phyloP scores from a whole-genome alignment of 2,329 filamentous ascomycete genomes.

The Aspergillus melleus region DNA sequence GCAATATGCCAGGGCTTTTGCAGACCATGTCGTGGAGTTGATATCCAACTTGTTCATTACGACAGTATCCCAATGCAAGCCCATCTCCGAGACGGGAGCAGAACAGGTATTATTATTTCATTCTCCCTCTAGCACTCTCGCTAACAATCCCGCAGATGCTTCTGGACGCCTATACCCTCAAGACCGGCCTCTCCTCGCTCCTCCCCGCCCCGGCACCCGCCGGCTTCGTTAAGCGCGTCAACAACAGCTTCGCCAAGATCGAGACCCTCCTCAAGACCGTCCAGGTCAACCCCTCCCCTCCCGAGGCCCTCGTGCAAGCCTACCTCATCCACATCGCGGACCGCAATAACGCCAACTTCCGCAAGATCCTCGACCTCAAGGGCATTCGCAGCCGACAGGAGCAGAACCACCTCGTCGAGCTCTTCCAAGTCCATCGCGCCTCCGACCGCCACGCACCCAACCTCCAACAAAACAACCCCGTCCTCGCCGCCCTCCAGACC shows the following conservation, averaged over 20 bases:
- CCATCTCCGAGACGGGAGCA: constrained; percentile 89
- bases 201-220: constrained; percentile 58
- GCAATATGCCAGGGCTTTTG: constrained; percentile 92
- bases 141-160: constrained; percentile 66
- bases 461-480: constrained; percentile 67
- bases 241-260: constrained; percentile 78
- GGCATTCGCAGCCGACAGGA: constrained; percentile 80
- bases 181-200: constrained; percentile 51
- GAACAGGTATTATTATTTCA: constrained; percentile 66
- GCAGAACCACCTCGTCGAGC: constrained; percentile 77
- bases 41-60: constrained; percentile 75
- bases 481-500: constrained; percentile 64
- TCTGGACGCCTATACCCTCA: constrained; percentile 78
- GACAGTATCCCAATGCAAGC: constrained; percentile 84
- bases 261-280: constrained; percentile 94
- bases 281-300: constrained; percentile 86
- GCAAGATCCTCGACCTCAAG: constrained; percentile 93
- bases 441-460: constrained; percentile 63
- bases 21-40: constrained; percentile 91
- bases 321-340: constrained; percentile 97
- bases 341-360: constrained; percentile 90
- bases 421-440: constrained; percentile 83
- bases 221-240: constrained; percentile 82
- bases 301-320: constrained; percentile 92
- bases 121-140: not conserved